phyloP scores from a whole-genome alignment of 805 yeast genomes.

The Yarrowia sp. region DNA sequence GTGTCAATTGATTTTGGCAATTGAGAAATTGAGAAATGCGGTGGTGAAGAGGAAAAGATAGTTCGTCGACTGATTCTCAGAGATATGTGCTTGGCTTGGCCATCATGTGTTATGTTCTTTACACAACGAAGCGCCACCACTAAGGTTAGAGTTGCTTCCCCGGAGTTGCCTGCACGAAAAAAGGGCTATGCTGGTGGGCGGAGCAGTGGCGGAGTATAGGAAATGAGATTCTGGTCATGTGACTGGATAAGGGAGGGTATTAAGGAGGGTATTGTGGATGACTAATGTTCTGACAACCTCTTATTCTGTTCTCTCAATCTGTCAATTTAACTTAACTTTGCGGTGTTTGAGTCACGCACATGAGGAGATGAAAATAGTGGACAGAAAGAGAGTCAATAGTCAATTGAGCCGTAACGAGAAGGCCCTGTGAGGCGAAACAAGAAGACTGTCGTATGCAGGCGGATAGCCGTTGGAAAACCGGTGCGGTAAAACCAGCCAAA shows the following conservation, averaged over 20 bases:
- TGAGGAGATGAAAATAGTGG: background rate
- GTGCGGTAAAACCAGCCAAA: background rate
- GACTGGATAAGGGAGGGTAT: too few species aligned
- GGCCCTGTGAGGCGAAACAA: too few species aligned
- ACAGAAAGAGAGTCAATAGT: background rate
- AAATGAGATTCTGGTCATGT: background rate
- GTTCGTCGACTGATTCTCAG: too few species aligned
- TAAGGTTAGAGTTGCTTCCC: slow-evolving; percentile 20
- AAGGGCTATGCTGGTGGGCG: slow-evolving; percentile 11
- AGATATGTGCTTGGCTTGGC: background rate
- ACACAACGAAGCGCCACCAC: background rate
- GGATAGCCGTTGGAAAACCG: too few species aligned
- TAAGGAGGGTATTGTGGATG: too few species aligned
- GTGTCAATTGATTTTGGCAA: background rate
- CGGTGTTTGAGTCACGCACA: background rate
- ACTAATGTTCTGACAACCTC: too few species aligned
- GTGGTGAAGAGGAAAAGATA: background rate
- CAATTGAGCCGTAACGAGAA: background rate
- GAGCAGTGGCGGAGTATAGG: background rate
- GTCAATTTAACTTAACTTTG: background rate
- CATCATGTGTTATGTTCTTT: background rate
- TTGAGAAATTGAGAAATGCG: too few species aligned
- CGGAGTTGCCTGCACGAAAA: background rate
- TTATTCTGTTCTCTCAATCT: too few species aligned
- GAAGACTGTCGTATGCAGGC: too few species aligned